A percentile compares a stretch with the other conserved stretches of the same genome.
These are phyloP conservation scores for Auriscalpium vulgare DNA, from an alignment of 768 basidiomycete genomes.

Conservation along the genomic window DNA sequence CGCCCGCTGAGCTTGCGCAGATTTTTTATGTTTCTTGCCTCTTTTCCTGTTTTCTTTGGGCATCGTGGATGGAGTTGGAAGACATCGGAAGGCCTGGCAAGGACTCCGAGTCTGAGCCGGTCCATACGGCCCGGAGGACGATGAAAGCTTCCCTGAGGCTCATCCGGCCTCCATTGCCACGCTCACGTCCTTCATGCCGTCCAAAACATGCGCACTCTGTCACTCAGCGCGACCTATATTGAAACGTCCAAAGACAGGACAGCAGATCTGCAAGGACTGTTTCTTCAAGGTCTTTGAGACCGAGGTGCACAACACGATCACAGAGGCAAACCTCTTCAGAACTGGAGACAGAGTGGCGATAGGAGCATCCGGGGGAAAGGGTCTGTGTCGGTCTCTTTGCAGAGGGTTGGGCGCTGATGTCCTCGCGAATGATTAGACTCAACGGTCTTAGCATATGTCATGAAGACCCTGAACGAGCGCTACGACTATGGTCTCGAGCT, in stretches of 20 bases:
- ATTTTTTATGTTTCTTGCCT: constrained; percentile 68
- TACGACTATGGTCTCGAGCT: constrained; percentile 89
- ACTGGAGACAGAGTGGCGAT: constrained; percentile 91
- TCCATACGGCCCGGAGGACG: too few relatives aligned
- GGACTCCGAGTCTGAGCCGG: too few relatives aligned
- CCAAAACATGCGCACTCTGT: constrained; percentile 73
- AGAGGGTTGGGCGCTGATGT: not conserved
- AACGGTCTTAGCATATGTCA: constrained; percentile 93
- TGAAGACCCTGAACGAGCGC: constrained; percentile 91
- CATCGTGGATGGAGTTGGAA: constrained; percentile 34
- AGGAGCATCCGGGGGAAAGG: constrained; percentile 97
- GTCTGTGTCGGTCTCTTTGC: constrained; percentile 30
- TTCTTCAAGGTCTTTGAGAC: constrained; percentile 98
- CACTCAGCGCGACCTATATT: constrained; percentile 73
- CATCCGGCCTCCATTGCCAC: too few relatives aligned
- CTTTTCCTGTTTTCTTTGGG: constrained; percentile 69
- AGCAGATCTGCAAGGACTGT: constrained; percentile 94
- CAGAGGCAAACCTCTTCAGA: constrained; percentile 73
- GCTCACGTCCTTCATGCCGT: constrained; percentile 49
- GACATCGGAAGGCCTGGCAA: too few relatives aligned
- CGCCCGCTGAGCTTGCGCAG: constrained; percentile 22
- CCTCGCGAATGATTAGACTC: constrained; percentile 54
- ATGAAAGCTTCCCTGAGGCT: too few relatives aligned
- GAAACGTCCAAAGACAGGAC: constrained; percentile 93
- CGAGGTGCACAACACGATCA: constrained; percentile 95